Percentiles rank a stretch among this genome's conserved stretches.
Conservation (phyloP, 2,329 filamentous ascomycete species). For the Westerdykella sp. region DNA sequence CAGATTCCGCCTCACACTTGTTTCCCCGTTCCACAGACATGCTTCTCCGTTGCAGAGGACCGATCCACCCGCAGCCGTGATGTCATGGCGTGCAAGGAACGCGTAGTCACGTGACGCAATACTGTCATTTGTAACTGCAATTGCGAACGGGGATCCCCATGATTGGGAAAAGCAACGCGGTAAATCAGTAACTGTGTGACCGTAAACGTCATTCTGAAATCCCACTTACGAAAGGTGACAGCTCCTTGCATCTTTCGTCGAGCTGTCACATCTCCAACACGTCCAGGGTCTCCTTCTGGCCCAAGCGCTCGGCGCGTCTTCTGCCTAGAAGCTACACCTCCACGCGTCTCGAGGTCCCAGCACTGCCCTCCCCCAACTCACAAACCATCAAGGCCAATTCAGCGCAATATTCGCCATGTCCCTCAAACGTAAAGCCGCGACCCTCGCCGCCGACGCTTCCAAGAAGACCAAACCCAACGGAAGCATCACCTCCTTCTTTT, state of each 20-base stretch:
- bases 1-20: too few relatives aligned
- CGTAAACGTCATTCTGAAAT: too few relatives aligned
- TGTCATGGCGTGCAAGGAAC: too few relatives aligned
- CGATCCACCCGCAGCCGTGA: too few relatives aligned
- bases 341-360: conserved; percentile 1
- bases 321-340: conserved; percentile 7
- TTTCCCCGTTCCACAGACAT: too few relatives aligned
- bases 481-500: conserved; percentile 87
- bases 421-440: conserved; percentile 47
- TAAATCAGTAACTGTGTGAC: too few relatives aligned
- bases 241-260: too few relatives aligned
- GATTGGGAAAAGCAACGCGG: too few relatives aligned
- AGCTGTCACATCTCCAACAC: not conserved
- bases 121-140: too few relatives aligned
- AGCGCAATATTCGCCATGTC: conserved; percentile 34
- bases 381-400: conserved; percentile 4
- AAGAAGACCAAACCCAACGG: conserved; percentile 56
- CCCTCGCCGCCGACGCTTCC: conserved; percentile 39
- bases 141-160: too few relatives aligned
- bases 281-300: not conserved
- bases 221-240: not conserved
- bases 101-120: too few relatives aligned
- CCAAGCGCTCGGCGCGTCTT: conserved; percentile 3
- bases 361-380: conserved; percentile 2
- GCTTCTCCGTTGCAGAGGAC: too few relatives aligned